These are phyloP conservation scores for Dipodascus geniculatus DNA, from an alignment of 805 yeast species.

Conservation along the genomic window DNA sequence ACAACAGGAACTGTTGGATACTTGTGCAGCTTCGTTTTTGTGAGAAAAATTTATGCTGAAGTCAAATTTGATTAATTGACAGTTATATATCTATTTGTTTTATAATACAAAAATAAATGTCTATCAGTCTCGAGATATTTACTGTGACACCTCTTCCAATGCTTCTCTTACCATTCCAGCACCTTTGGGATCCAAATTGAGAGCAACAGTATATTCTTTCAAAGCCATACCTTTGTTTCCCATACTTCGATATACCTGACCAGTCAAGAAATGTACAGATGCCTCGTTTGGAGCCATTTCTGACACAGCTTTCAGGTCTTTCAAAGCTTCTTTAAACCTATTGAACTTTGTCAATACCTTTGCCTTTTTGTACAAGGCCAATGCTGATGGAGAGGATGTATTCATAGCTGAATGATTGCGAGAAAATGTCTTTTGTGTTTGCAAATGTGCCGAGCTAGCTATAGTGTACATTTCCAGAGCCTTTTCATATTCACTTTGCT, in stretches of 20 bases:
- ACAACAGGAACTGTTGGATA: constrained; percentile 86
- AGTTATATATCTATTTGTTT: not conserved
- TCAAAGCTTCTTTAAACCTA: constrained; percentile 58
- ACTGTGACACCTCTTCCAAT: constrained; percentile 33
- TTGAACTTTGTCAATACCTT: constrained; percentile 65
- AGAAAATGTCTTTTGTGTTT: constrained; percentile 39
- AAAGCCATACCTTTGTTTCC: constrained; percentile 69
- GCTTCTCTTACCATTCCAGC: constrained; percentile 78
- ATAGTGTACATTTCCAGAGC: constrained; percentile 75
- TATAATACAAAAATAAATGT: not conserved
- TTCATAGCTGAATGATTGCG: not conserved
- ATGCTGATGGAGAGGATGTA: constrained; percentile 36
- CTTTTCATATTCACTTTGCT: constrained; percentile 50
- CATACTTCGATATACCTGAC: constrained; percentile 70
- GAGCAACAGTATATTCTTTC: constrained; percentile 75
- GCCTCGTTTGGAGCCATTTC: constrained; percentile 90
- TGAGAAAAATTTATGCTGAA: constrained; percentile 67
- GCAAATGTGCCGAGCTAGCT: constrained; percentile 55
- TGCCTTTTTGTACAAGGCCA: constrained; percentile 83
- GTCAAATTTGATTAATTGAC: constrained; percentile 62
- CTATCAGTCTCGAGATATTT: not conserved
- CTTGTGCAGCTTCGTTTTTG: constrained; percentile 58
- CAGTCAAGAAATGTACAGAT: constrained; percentile 78
- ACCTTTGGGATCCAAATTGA: constrained; percentile 88
- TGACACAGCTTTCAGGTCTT: constrained; percentile 59